phyloP scores from a whole-genome alignment of 2,329 filamentous ascomycete genomes.

The Monilinia fructigena region DNA sequence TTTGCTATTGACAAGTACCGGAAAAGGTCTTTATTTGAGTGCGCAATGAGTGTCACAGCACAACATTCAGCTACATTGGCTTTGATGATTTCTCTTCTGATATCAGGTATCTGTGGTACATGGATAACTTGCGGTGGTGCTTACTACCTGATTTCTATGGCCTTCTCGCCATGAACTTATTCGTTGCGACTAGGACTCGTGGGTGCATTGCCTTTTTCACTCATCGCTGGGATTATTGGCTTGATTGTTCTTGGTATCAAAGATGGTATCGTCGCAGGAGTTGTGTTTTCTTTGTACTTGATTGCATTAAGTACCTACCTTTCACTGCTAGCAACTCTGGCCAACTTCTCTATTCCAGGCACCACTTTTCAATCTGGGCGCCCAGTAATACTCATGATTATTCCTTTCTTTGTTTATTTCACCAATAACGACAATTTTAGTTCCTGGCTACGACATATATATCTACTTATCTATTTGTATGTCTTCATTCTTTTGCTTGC shows the following conservation, averaged over 20 bases:
- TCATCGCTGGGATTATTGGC: conserved; percentile 45
- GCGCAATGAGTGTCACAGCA: conserved; percentile 52
- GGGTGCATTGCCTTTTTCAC: conserved; percentile 46
- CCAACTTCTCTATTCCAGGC: conserved; percentile 51
- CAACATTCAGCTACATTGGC: conserved; percentile 54
- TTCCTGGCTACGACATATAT: conserved; percentile 50
- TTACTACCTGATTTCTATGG: conserved; percentile 59
- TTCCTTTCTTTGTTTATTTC: conserved; percentile 56
- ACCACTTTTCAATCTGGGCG: conserved; percentile 48
- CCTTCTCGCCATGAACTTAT: conserved; percentile 47
- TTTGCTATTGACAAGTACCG: conserved; percentile 55
- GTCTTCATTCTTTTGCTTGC: conserved; percentile 52
- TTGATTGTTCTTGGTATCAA: conserved; percentile 50
- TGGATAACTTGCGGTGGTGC: conserved; percentile 64
- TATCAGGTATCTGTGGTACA: conserved; percentile 59
- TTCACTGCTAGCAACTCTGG: conserved; percentile 51
- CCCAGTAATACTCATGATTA: conserved; percentile 53
- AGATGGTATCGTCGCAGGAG: conserved; percentile 46
- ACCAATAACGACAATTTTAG: conserved; percentile 55
- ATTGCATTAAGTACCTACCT: conserved; percentile 58
- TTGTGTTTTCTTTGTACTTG: conserved; percentile 60
- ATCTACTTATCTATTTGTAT: conserved; percentile 57
- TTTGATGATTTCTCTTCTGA: conserved; percentile 56
- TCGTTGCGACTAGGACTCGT: conserved; percentile 47
- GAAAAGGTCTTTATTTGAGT: conserved; percentile 60